Evolutionary conservation across 345 rosid species (phyloP), one percentile per base, ranked within the genome.

Genomic region (Pistacia vera): DNA sequence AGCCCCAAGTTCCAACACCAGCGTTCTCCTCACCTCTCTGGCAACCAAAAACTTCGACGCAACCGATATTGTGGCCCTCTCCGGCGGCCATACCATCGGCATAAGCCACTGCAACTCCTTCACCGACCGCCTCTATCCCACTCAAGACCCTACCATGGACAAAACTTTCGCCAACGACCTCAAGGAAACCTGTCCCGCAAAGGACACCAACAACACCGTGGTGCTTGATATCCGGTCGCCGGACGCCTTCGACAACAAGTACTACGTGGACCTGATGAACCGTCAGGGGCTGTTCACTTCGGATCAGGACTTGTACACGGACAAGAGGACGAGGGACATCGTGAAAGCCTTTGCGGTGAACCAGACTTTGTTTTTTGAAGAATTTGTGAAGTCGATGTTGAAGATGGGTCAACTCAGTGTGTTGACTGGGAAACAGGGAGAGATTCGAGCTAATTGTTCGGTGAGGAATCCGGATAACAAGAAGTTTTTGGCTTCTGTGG

Each of bases 31-130:
- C 57, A 2, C 74, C 65, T 74, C 84, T 30, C 81, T 93, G 8
- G 86, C 84, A 51, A 62, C 73, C 66, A 85, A 91, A 49, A 82
- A 81, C 52, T 75, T 95, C 0, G 84, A 90, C 76, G 71, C 90
- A 70, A 91, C 87, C 44, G 97, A 95, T 64, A 83, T 84, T 0
- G 98, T 95, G 0, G 97, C 98, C 63, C 94, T 91, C 41, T 93
- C 99, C 7, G 99, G 99, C 36, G 96, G 91, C 73, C 99, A 93
- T 86, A 95, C 98, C 69, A 87, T 93, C 18, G 98, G 98, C 1
- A 74, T 88, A 4, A 71, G 85, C 22, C 97, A 93, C 78, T 93
- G 98, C 81, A 4, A 77, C 0, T 77, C 94, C 10, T 95, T 95
- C 85, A 77, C 84, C 0, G 25, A 30, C 60, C 87, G 97, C 4